These are phyloP conservation scores for Odonthalia washingtoniensis DNA, from an alignment of 31 red algal genomes.

Conservation along the genomic window DNA sequence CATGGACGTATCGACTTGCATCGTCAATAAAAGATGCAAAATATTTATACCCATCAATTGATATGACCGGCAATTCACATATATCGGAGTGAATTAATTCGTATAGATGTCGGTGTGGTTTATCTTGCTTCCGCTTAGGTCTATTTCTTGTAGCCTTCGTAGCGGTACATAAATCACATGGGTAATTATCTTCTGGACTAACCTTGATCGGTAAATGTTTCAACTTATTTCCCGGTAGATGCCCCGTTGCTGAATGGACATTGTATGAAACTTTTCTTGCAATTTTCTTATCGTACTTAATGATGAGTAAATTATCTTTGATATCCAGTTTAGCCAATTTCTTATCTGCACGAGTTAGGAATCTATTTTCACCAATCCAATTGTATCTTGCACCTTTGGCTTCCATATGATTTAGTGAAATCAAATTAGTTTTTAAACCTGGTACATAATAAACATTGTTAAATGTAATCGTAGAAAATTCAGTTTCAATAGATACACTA, in stretches of 20 bases:
- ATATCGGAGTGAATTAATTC: neutral
- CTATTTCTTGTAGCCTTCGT: neutral
- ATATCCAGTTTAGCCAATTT: neutral
- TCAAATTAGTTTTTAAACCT: neutral
- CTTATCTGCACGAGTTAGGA: neutral
- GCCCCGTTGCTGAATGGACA: neutral
- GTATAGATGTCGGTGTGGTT: neutral
- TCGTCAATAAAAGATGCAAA: neutral
- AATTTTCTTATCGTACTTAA: neutral
- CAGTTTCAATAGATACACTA: neutral
- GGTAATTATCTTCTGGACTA: neutral
- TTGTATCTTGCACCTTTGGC: neutral
- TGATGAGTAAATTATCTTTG: neutral
- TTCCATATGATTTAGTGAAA: neutral
- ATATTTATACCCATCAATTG: neutral
- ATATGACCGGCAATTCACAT: neutral
- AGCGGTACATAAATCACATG: neutral
- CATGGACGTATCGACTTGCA: neutral
- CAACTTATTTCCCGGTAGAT: neutral
- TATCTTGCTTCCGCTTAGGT: neutral
- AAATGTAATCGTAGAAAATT: neutral
- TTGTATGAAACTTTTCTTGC: neutral
- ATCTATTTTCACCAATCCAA: neutral
- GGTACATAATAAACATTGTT: neutral
- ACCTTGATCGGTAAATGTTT: neutral